Base-by-base conservation (phyloP, 805 yeast genomes). In the Candida caryicola region DNA sequence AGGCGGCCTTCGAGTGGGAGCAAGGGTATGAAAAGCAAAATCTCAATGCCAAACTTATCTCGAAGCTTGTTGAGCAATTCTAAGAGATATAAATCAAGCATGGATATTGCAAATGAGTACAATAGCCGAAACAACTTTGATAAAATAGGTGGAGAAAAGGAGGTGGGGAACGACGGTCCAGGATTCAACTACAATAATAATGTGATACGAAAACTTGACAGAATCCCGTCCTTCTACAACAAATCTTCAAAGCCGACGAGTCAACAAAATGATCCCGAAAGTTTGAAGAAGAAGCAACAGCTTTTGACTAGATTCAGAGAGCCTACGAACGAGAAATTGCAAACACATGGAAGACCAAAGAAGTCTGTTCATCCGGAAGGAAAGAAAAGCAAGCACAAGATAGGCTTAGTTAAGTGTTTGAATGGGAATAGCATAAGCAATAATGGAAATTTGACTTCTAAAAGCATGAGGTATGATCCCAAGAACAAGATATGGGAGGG, bases 401-500 rank as follows among this genome's bases (percentile, higher is more conserved):
- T 66, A 3, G 70, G 71, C 0, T 47, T 60, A 9, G 61, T 66
- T 6, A 50, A 54, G 34, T 60, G 59, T 36, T 39, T 64, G 8
- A 64, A 61, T 34, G 48, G 49, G 23, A 34, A 44, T 19, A 40
- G 55, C 4, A 31, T 49, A 9, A 25, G 31, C 5, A 27, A 15
- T 10, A 41, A 37, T 36, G 43, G 45, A 17, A 41, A 33, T 17
- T 50, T 41, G 19, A 36, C 51, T 18, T 31, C 50, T 36, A 55
- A 51, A n/a, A 54, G 47, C 17, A 79, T 82, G 81, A 65, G 62
- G 33, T 82, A 67, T 50, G 79, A 82, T 46, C 72, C 81, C 1
- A 57, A 57, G 12, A 62, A 69, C 33, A 65, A 66, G 46, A 62
- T 64, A 31, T 82, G 87, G 88, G 81, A 76, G 48, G 86, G 86